Conservation (phyloP, 768 basidiomycete species). For the Fistulinella prunicolor region DNA sequence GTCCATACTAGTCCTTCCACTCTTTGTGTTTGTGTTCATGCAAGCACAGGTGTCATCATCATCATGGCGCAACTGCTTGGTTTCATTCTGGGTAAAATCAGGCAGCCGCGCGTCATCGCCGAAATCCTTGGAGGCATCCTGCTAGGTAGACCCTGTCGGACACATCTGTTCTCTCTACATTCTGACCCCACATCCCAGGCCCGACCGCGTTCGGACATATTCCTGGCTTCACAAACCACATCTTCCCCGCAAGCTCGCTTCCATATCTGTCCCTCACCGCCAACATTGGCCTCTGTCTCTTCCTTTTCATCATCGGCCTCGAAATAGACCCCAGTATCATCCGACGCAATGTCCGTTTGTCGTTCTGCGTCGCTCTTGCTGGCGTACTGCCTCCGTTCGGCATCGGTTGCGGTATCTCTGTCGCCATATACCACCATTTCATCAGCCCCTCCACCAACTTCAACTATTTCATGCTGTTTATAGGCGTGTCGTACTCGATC, state of each 20-base stretch:
- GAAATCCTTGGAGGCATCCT: constrained; percentile 91
- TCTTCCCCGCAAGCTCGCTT: constrained; percentile 71
- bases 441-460: constrained; percentile 59
- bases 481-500: constrained; percentile 87
- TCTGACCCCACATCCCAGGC: constrained; percentile 9
- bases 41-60: constrained; percentile 60
- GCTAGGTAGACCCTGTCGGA: constrained; percentile 46
- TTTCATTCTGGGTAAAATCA: constrained; percentile 60
- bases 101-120: constrained; percentile 90
- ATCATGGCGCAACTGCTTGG: constrained; percentile 78
- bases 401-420: constrained; percentile 71
- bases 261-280: constrained; percentile 84
- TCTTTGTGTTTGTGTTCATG: background rate
- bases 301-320: constrained; percentile 91
- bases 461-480: constrained; percentile 91
- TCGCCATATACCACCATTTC: constrained; percentile 75
- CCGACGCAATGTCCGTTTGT: constrained; percentile 67
- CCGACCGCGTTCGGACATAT: constrained; percentile 74
- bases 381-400: constrained; percentile 89
- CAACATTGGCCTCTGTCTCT: constrained; percentile 84
- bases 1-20: constrained; percentile 16
- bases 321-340: constrained; percentile 84
- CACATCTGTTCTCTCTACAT: constrained; percentile 60
- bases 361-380: constrained; percentile 65
- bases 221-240: constrained; percentile 80